A percentile compares a stretch with the other conserved stretches of the same genome.
Evolutionary conservation across 768 basidiomycete species (phyloP).

Genomic region (Mycena maculata): DNA sequence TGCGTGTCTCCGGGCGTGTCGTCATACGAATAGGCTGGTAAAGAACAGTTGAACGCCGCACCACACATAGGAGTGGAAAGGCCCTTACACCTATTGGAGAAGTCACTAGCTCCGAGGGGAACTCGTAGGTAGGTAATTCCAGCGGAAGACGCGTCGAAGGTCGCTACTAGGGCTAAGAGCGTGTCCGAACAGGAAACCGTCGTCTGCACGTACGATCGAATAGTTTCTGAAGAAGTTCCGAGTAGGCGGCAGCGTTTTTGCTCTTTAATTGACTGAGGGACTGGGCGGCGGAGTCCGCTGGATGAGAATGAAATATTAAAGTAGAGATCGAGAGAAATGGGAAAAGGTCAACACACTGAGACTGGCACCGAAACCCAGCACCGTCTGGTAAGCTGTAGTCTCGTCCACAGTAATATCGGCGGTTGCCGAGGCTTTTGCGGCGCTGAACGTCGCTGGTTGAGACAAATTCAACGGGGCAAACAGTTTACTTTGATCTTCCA

Average conservation of each 20-base stretch:
- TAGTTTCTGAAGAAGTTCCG: slow-evolving; percentile 41
- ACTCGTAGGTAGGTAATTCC: slow-evolving; percentile 47
- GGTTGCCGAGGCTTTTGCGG: neutral
- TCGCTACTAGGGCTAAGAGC: slow-evolving; percentile 10
- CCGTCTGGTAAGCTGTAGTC: slow-evolving; percentile 51
- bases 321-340: neutral
- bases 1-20: slow-evolving; percentile 43
- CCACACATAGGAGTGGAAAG: neutral
- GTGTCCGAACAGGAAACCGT: neutral
- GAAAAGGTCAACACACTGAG: slow-evolving; percentile 50
- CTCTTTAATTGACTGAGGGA: slow-evolving; percentile 61
- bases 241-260: slow-evolving; percentile 42
- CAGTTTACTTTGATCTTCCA: slow-evolving; percentile 9
- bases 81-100: slow-evolving; percentile 35
- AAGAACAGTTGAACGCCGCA: neutral
- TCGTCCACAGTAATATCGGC: slow-evolving; percentile 60
- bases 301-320: neutral
- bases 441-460: neutral
- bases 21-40: slow-evolving; percentile 45
- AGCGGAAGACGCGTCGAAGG: slow-evolving; percentile 38
- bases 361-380: slow-evolving; percentile 59
- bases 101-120: slow-evolving; percentile 48
- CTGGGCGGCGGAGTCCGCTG: slow-evolving; percentile 66
- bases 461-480: neutral
- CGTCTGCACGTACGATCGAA: slow-evolving; percentile 42